These are phyloP conservation scores for Suillus subluteus DNA, from an alignment of 768 basidiomycete species.

Conservation along the genomic window DNA sequence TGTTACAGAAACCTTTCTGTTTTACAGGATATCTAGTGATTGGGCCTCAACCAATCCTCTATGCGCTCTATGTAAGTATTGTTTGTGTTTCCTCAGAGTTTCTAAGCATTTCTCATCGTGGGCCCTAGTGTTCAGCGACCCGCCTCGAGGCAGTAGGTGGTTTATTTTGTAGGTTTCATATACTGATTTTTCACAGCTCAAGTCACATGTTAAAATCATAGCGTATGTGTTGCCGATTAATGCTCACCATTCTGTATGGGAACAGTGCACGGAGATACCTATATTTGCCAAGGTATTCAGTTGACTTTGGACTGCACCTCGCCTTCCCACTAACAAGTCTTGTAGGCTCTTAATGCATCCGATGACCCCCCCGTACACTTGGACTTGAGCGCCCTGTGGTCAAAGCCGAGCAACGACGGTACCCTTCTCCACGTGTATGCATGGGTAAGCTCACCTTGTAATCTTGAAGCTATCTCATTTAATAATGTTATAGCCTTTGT, in stretches of 20 bases:
- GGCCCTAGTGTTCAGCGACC: not conserved
- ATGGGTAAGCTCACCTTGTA: not conserved
- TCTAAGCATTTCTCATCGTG: not conserved
- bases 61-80: not conserved
- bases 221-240: not conserved
- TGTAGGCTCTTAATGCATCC: not conserved
- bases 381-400: not conserved
- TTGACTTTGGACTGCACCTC: not conserved
- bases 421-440: not conserved
- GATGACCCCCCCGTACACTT: not conserved
- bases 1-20: not conserved
- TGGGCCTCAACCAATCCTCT: not conserved
- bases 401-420: not conserved
- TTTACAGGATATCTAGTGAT: not conserved
- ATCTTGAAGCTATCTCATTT: not conserved
- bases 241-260: not conserved
- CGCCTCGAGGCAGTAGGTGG: not conserved
- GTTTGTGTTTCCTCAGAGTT: not conserved
- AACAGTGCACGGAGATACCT: not conserved
- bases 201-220: not conserved
- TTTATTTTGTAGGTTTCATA: not conserved
- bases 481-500: not conserved
- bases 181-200: not conserved
- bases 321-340: not conserved
- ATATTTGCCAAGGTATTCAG: not conserved